Base-by-base conservation (phyloP, 192 early-diverging fungal genomes). In the Coemansia brasiliensis region DNA sequence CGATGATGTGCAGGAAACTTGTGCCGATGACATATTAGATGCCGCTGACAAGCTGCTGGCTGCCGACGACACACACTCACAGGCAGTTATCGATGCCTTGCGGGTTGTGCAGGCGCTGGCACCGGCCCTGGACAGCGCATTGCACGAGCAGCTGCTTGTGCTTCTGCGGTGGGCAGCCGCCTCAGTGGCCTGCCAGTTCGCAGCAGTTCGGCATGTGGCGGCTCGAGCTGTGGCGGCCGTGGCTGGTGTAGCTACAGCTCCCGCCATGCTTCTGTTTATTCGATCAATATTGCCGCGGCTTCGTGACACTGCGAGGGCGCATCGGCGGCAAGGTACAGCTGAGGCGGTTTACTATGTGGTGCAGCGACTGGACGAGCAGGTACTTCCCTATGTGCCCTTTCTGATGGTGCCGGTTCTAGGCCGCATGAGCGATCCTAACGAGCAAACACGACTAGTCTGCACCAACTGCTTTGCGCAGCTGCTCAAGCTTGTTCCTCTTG, bases 331-430 rank as follows among this genome's bases (percentile, higher is more conserved):
- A 69, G 97, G 94, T 24, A 87, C 88, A 10, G 87, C 88, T 3
- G 97, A 99, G 74, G 79, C 84, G 38, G 80, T 94, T 2, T 86
- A 90, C 72, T 87, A 94, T 49, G 70, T 95, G 3, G 88, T 95
- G 9, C 82, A 88, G 49, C 71, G 67, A 8, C 82, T 98, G 56
- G 90, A 89, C 35, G 85, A 89, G 42, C 83, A 82, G 56, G 87
- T 97, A 40, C 72, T 99, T 35, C 93, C 97, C 3, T 99, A 97
- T 65, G 90, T 98, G n/a, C 90, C 96, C 11, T 99, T 99, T 65
- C 70, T 99, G 60, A 90, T 99, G 52, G 91, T 97, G 12, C 97
- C 97, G 1, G 85, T 99, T 26, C 84, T 99, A 16, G 91, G 92
- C 25, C 88, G 94, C 9, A 99, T 99, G 94, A 95, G 93, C 55